Evolutionary conservation across 208 protist genomes (phyloP), one percentile per base, ranked within the genome.

Genomic region (Trypanosoma grayi): DNA sequence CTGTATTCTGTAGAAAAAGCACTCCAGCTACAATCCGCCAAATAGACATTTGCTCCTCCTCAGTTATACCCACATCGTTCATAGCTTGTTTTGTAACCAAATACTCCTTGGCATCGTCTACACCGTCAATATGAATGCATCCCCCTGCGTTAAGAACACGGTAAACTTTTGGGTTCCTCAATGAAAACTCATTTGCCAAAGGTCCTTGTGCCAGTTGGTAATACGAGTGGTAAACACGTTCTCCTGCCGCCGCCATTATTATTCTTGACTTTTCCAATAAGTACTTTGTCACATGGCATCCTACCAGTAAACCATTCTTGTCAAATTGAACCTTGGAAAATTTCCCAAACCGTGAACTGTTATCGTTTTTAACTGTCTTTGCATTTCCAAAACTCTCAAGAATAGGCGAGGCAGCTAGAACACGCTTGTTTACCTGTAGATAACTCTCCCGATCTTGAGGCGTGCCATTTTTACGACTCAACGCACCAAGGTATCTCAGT

Each of bases 381-480:
- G 93, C 89, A 60, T 97, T 97, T 33, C 93, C 90, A 69, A 97
- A 96, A 33, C 85, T 74, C 66, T 97, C 93, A 9, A 97, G 76
- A 48, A 96, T 86, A 2, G 90, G 90, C 34, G 77, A 91, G 14
- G 82, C 73, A 20, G 81, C 45, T 20, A 67, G 22, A 33, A 79
- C 43, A 50, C 77, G 51, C n/a, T 79, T 40, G 37, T 75, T 78
- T 4, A 75, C 60, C 28, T 46, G 27, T 6, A 40, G 4, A 45
- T 48, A 64, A 28, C 25, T 14, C 22, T 74, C 66, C 41, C 34
- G 37, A 56, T 79, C 51, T 16, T 56, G 51, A 36, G 14, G 20
- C 18, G 41, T 66, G 2, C 68, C 73, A 55, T 37, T 48, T 46
- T 55, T 60, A 1, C 62, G 66, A 48, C 57, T 52, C 33, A 79